Evolutionary conservation across 768 basidiomycete species (phyloP), one percentile per base, ranked within the genome.

Genomic region (Neoboletus subvelutipes): DNA sequence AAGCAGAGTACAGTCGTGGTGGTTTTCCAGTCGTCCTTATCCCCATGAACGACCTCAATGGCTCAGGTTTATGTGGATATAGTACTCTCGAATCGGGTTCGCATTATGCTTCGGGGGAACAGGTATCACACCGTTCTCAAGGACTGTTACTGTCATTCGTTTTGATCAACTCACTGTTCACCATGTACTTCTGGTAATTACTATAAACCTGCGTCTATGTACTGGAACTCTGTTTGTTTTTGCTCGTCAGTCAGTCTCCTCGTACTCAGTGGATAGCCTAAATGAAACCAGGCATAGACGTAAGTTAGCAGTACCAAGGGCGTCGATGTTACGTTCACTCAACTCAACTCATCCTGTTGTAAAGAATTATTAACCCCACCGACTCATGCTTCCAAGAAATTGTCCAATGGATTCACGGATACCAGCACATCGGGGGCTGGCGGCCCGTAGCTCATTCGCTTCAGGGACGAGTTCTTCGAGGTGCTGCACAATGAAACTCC

Each of bases 1-100:
- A 81, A 26, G 80, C 84, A 24, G 74, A 85, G 57, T 92, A 92
- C 66, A 78, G 78, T 9, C 74, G 74, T 51, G 88, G 89, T 28
- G 89, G 88, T 36, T 74, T 76, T 17, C 78, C 88, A 3, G 77
- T 80, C 39, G 74, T 90, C 50, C 77, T 89, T 26, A 71, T 82
- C 3, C 83, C 82, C 5, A 65, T 73, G 47, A 50, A 39, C 41
- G 41, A 69, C 18, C 65, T 80, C 24, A 17, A 67, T 28, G 69
- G 65, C 28, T 79, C 77, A 12, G 73, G 75, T 22, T 36, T 80
- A 39, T 80, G 79, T 57, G 75, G 69, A 9, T 57, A 65, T 40
- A 39, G 11, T 17, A 48, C 11, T 28, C 43, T 37, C 22, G 12
- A 31, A 20, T 28, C 46, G 7, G 33, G 24, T 50, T 50, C 56